Evolutionary conservation across 129 eudicot species (phyloP), one percentile per base, ranked within the genome.

Genomic region (Solidago caesia): DNA sequence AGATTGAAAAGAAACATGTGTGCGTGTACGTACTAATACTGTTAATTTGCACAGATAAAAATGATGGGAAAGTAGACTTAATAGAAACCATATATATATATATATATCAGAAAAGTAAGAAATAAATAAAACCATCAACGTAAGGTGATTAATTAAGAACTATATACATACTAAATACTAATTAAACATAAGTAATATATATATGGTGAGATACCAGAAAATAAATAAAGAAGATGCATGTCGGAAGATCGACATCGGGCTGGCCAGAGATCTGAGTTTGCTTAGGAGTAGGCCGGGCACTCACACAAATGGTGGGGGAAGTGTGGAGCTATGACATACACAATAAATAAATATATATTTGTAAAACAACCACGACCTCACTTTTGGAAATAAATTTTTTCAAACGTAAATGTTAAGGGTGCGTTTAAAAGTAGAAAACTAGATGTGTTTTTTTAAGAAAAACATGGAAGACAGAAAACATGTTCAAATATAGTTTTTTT

Each of bases 281-380:
- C 29, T n/a, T 26, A 51, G 71, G 82, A 65, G 72, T 71, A 71
- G 21, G 21, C 0, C 21, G 73, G 65, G 73, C 66, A 78, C 77
- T 78, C 77, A 63, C 76, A 78, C 77, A 71, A 43, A 78, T 78
- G 21, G 72, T 61, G 21, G 21, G 72, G 76, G 72, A 70, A 41
- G 44, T 70, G 58, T 70, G 67, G 77, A 71, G 21, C 51, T 78
- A 21, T 21, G 21, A 21, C 21, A 21, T 21, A 21, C 21, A 21
- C 41, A 70, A 51, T 39, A 43, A 44, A 11, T 8, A 9, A 55
- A 46, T 68, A 77, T 60, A 58, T 62, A 41, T 9, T 27, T 21
- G 33, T 13, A 68, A 48, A 77, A 41, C 21, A 47, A 47, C 56
- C 44, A 39, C 49, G 44, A 21, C 71, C 76, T 70, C 52, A 48